These are phyloP conservation scores for Suhomyces prunicola DNA, from an alignment of 805 yeast species.

Conservation along the genomic window DNA sequence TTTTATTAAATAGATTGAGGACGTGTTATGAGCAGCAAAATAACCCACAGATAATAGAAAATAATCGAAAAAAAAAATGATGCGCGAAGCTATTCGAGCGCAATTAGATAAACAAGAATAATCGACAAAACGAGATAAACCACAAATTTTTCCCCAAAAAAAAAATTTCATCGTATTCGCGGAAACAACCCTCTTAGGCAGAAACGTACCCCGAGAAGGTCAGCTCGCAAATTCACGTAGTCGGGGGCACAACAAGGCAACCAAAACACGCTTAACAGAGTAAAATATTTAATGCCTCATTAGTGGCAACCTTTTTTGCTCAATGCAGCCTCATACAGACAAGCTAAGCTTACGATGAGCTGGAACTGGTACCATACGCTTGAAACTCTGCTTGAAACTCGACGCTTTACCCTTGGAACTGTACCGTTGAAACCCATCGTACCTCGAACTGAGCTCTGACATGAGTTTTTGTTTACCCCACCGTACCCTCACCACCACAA, in stretches of 20 bases:
- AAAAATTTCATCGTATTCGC: neutral
- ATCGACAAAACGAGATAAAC: constrained; percentile 2
- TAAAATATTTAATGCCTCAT: neutral
- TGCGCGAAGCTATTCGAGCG: neutral
- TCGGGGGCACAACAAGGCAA: neutral
- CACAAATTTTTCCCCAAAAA: neutral
- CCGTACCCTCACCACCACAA: neutral
- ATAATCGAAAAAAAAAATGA: neutral
- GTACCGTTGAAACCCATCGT: no score
- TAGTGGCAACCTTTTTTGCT: neutral
- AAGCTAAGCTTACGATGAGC: no score
- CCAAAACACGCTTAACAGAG: neutral
- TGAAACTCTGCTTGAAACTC: neutral
- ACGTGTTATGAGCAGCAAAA: constrained; percentile 5
- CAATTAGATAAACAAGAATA: constrained; percentile 2
- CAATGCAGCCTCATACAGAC: no score
- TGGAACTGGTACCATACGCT: neutral
- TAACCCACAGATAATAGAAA: neutral
- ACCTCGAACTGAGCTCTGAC: neutral
- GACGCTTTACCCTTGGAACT: no score
- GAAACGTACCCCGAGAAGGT: neutral
- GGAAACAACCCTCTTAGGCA: neutral
- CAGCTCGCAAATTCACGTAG: neutral
- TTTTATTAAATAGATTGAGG: neutral
- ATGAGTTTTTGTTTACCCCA: neutral